phyloP scores from a whole-genome alignment of 768 basidiomycete genomes.

The Terana coerulea region DNA sequence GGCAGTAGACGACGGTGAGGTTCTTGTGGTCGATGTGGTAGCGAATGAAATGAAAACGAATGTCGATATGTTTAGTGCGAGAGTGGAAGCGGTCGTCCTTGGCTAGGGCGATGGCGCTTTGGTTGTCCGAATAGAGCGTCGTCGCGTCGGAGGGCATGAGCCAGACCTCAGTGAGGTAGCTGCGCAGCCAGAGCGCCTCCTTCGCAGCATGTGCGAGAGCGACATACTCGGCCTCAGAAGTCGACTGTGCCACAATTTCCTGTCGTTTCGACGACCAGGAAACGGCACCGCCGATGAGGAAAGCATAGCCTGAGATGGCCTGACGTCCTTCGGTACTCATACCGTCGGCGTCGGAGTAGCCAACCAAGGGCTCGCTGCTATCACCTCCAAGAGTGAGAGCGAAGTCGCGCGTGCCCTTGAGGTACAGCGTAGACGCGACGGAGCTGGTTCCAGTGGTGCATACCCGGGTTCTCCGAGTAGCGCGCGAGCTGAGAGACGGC shows the following conservation, averaged over 20 bases:
- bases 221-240: slow-evolving; percentile 34
- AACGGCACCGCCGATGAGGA: slow-evolving; percentile 28
- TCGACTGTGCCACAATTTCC: slow-evolving; percentile 31
- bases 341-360: slow-evolving; percentile 22
- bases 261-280: slow-evolving; percentile 36
- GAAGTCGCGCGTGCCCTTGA: slow-evolving; percentile 16
- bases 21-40: slow-evolving; percentile 20
- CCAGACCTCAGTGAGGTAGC: slow-evolving; percentile 11
- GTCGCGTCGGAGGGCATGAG: too few species aligned
- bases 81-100: slow-evolving; percentile 26
- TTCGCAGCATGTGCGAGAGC: slow-evolving; percentile 29
- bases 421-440: slow-evolving; percentile 20
- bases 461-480: slow-evolving; percentile 5
- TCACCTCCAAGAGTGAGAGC: background rate
- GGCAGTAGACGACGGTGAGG: slow-evolving; percentile 23
- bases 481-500: slow-evolving; percentile 23
- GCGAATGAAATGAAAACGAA: slow-evolving; percentile 30
- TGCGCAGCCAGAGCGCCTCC: slow-evolving; percentile 20
- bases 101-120: slow-evolving; percentile 24
- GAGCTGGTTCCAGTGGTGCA: slow-evolving; percentile 1
- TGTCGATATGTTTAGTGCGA: slow-evolving; percentile 35
- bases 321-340: slow-evolving; percentile 16
- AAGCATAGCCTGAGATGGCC: slow-evolving; percentile 35
- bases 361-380: background rate
- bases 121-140: slow-evolving; percentile 11